Percentiles rank a stretch among this genome's conserved stretches.
Conservation (phyloP, 768 basidiomycete species). For the Russula sp. region DNA sequence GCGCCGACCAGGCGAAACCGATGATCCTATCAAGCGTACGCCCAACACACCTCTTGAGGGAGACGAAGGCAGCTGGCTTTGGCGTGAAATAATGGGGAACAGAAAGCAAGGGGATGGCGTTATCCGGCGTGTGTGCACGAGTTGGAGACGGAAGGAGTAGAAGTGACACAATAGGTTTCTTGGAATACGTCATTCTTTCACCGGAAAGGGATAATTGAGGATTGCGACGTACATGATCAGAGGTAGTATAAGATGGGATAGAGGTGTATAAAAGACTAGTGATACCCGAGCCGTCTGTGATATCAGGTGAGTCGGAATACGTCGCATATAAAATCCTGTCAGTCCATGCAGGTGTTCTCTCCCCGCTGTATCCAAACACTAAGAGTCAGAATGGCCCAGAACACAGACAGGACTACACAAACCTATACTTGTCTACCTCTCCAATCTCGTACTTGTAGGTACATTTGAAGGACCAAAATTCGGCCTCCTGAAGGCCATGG, state of each 20-base stretch:
- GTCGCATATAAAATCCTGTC: conserved; percentile 88
- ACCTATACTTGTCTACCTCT: conserved; percentile 81
- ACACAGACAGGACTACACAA: conserved; percentile 30
- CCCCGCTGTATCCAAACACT: conserved; percentile 43
- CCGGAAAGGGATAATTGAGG: not conserved
- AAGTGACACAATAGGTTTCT: conserved; percentile 87
- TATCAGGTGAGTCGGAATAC: conserved; percentile 57
- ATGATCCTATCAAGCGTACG: conserved; percentile 66
- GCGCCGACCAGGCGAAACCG: conserved; percentile 76
- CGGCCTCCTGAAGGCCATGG: conserved; percentile 76
- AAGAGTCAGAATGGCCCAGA: conserved; percentile 15
- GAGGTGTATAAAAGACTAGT: conserved; percentile 72
- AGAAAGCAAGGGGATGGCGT: conserved; percentile 43
- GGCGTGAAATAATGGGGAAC: conserved; percentile 54
- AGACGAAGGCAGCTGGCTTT: conserved; percentile 51
- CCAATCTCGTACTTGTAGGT: conserved; percentile 87
- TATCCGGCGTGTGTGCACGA: conserved; percentile 31
- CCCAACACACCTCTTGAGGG: conserved; percentile 61
- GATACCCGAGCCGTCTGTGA: conserved; percentile 51
- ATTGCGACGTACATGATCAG: conserved; percentile 71
- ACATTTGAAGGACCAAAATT: conserved; percentile 83
- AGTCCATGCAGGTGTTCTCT: conserved; percentile 86
- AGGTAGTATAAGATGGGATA: conserved; percentile 79
- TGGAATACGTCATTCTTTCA: conserved; percentile 21
- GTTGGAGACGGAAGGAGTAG: conserved; percentile 55